Evolutionary conservation across 768 basidiomycete species (phyloP).

Genomic region (Tricholoma matsutake): DNA sequence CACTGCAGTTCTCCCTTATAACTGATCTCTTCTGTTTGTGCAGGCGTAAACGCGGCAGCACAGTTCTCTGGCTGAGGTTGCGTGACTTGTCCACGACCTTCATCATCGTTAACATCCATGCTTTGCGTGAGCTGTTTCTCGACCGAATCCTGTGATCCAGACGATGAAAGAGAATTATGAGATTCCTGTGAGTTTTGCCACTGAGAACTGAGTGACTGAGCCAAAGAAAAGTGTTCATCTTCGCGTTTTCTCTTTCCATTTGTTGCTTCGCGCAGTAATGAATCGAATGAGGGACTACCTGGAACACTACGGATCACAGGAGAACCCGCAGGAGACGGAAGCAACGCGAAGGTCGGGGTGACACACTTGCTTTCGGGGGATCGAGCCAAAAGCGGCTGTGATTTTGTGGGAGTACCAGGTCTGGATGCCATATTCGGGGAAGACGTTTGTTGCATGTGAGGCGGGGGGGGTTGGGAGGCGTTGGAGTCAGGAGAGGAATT

Average conservation of each 20-base stretch:
- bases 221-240: neutral
- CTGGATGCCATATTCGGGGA: neutral
- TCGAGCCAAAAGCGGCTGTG: neutral
- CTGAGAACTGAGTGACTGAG: neutral
- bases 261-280: slow-evolving; percentile 13
- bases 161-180: slow-evolving; percentile 27
- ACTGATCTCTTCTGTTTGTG: neutral
- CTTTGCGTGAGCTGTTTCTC: slow-evolving; percentile 49
- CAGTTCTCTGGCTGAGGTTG: neutral
- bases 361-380: neutral
- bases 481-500: neutral
- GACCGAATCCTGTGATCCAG: slow-evolving; percentile 39
- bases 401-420: neutral
- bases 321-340: slow-evolving; percentile 23
- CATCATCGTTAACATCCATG: slow-evolving; percentile 17
- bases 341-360: slow-evolving; percentile 23
- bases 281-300: slow-evolving; percentile 17
- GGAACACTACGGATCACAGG: slow-evolving; percentile 10
- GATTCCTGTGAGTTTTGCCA: slow-evolving; percentile 3
- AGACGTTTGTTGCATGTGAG: neutral
- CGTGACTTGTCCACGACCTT: neutral
- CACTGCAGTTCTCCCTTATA: neutral
- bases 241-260: slow-evolving; percentile 2
- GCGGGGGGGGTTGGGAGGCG: neutral
- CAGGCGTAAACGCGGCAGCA: neutral